These are phyloP conservation scores for Aspergillus fumigatus DNA, from an alignment of 2,329 filamentous ascomycete species.

Conservation along the genomic window DNA sequence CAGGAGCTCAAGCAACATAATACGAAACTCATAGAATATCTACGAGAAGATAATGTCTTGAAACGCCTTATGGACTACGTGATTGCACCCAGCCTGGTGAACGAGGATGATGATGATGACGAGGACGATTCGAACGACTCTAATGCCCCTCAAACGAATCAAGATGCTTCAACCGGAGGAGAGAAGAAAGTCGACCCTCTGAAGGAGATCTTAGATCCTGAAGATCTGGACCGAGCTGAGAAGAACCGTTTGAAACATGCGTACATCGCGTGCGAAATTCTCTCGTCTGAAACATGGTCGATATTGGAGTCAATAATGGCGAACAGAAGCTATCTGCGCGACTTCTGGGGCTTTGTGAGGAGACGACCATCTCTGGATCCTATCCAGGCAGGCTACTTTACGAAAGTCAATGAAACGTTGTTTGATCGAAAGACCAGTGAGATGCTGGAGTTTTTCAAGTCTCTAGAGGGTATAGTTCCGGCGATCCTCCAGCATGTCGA, in stretches of 20 bases:
- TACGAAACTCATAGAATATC: slow-evolving; percentile 91
- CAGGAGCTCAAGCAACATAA: slow-evolving; percentile 99
- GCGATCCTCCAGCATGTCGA: slow-evolving; percentile 91
- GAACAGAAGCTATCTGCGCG: slow-evolving; percentile 69
- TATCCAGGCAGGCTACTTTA: slow-evolving; percentile 94
- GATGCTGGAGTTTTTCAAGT: slow-evolving; percentile 87
- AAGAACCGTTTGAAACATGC: slow-evolving; percentile 91
- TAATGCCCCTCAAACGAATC: slow-evolving; percentile 23
- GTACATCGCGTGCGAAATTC: slow-evolving; percentile 85
- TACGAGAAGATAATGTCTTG: slow-evolving; percentile 81
- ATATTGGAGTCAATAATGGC: slow-evolving; percentile 91
- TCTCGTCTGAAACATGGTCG: slow-evolving; percentile 95
- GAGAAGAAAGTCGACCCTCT: slow-evolving; percentile 36
- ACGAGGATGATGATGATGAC: slow-evolving; percentile 50
- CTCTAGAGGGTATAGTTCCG: slow-evolving; percentile 72
- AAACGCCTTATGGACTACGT: slow-evolving; percentile 87
- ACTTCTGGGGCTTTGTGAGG: slow-evolving; percentile 89
- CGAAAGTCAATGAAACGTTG: slow-evolving; percentile 96
- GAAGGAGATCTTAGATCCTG: slow-evolving; percentile 32
- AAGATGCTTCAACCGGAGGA: slow-evolving; percentile 26
- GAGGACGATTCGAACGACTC: slow-evolving; percentile 50
- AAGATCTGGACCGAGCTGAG: slow-evolving; percentile 68
- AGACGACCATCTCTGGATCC: slow-evolving; percentile 82
- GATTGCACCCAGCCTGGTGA: slow-evolving; percentile 62
- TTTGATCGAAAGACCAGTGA: slow-evolving; percentile 98